Evolutionary conservation across 2,329 filamentous ascomycete species (phyloP).

Genomic region (Paraphoma chrysanthemicola): DNA sequence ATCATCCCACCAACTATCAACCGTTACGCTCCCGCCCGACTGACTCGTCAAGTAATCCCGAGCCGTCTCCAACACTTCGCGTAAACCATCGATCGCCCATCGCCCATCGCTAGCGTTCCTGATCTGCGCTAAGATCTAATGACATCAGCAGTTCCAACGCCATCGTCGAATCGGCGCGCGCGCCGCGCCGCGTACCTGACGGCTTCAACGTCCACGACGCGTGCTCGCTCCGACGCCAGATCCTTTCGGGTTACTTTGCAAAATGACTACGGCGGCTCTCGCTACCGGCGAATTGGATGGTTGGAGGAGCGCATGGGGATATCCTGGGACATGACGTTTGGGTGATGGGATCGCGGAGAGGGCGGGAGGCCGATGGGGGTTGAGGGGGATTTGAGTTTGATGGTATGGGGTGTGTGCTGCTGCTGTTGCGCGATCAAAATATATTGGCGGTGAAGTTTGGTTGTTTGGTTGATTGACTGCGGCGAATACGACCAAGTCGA

Average conservation of each 20-base stretch:
- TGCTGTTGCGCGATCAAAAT: neutral
- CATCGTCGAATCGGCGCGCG: slow-evolving; percentile 5
- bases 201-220: neutral
- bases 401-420: neutral
- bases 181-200: slow-evolving; percentile 9
- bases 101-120: neutral
- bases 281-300: neutral
- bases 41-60: neutral
- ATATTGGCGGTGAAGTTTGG: neutral
- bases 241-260: too few species aligned
- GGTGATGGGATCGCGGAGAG: neutral
- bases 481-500: too few species aligned
- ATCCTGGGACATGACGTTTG: slow-evolving; percentile 1
- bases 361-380: neutral
- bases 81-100: neutral
- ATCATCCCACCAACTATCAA: neutral
- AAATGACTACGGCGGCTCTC: neutral
- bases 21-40: neutral
- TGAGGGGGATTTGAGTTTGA: neutral
- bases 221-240: neutral
- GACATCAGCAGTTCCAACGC: slow-evolving; percentile 3
- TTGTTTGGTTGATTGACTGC: too few species aligned
- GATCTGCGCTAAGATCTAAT: slow-evolving; percentile 13
- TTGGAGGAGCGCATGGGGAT: neutral
- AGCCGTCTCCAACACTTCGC: neutral